Conservation (phyloP, 2,329 filamentous ascomycete genomes). For the Dissoconium aciculare region DNA sequence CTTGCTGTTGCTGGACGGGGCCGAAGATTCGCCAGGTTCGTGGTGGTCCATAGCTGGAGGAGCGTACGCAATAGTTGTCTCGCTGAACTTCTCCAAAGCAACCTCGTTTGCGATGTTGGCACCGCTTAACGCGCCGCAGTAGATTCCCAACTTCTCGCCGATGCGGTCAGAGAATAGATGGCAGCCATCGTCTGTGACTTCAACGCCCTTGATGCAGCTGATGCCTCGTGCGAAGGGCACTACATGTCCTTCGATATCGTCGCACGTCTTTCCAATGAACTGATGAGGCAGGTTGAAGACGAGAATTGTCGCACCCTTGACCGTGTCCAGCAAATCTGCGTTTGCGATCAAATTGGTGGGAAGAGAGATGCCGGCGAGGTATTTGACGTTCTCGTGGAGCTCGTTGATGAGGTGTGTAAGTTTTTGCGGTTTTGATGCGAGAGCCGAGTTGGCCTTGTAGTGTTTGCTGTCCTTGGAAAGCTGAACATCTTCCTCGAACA, state of each 20-base stretch:
- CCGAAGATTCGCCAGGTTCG: slow-evolving; percentile 39
- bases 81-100: slow-evolving; percentile 87
- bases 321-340: slow-evolving; percentile 63
- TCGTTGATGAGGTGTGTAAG: slow-evolving; percentile 84
- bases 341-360: slow-evolving; percentile 75
- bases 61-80: slow-evolving; percentile 93
- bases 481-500: slow-evolving; percentile 80
- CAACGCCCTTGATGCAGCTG: slow-evolving; percentile 95
- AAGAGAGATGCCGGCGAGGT: slow-evolving; percentile 75
- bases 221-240: slow-evolving; percentile 84
- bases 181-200: slow-evolving; percentile 74
- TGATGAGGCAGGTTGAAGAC: slow-evolving; percentile 96
- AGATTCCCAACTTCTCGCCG: slow-evolving; percentile 78
- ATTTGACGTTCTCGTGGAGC: slow-evolving; percentile 93
- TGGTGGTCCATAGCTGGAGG: slow-evolving; percentile 78
- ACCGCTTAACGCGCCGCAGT: slow-evolving; percentile 87
- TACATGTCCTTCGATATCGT: slow-evolving; percentile 73
- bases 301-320: slow-evolving; percentile 71
- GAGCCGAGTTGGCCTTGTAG: slow-evolving; percentile 46
- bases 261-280: slow-evolving; percentile 79
- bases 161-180: slow-evolving; percentile 91
- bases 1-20: slow-evolving; percentile 15
- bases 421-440: slow-evolving; percentile 59
- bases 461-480: slow-evolving; percentile 57
- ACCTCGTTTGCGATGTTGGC: slow-evolving; percentile 96